These are phyloP conservation scores for Pythium plurisporium DNA, from an alignment of 352 stramenopile genomes.

Conservation along the genomic window DNA sequence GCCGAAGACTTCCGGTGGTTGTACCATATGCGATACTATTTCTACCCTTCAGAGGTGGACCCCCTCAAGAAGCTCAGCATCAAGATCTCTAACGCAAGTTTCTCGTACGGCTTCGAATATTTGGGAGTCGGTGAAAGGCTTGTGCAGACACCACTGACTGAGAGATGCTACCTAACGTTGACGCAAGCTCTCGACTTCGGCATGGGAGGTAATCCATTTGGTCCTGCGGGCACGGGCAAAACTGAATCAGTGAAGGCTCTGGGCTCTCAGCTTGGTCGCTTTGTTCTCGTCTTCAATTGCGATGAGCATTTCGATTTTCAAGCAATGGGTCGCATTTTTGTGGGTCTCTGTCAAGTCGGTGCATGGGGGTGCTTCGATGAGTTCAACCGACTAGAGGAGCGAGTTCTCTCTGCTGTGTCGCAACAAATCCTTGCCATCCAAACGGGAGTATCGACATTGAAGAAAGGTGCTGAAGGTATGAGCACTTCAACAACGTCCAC, in stretches of 20 bases:
- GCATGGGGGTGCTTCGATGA: conserved; percentile 99
- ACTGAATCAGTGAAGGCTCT: conserved; percentile 99
- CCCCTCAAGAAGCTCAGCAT: conserved; percentile 94
- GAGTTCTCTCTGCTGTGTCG: conserved; percentile 98
- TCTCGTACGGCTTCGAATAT: conserved; percentile 99
- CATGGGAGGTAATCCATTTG: conserved; percentile 98
- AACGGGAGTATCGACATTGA: conserved; percentile 91
- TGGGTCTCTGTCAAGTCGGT: conserved; percentile 98
- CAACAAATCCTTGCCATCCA: conserved; percentile 99
- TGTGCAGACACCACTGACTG: conserved; percentile 99
- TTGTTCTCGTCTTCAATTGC: conserved; percentile 99
- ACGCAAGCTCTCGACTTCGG: conserved; percentile 98
- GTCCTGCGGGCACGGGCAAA: conserved; percentile 99
- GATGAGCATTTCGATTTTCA: conserved; percentile 99
- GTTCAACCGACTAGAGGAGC: conserved; percentile 99
- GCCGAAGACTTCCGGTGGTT: conserved; percentile 98
- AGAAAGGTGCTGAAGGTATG: conserved; percentile 45
- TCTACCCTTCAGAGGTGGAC: conserved; percentile 74
- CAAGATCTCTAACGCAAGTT: conserved; percentile 97
- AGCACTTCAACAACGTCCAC: conserved; percentile 22
- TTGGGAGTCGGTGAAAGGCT: conserved; percentile 98
- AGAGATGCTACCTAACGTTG: conserved; percentile 99
- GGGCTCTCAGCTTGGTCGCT: conserved; percentile 97
- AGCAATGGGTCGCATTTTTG: conserved; percentile 99
- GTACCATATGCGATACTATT: conserved; percentile 99